Conservation (phyloP, 139 green algal genomes). For the Micromonas commoda region DNA sequence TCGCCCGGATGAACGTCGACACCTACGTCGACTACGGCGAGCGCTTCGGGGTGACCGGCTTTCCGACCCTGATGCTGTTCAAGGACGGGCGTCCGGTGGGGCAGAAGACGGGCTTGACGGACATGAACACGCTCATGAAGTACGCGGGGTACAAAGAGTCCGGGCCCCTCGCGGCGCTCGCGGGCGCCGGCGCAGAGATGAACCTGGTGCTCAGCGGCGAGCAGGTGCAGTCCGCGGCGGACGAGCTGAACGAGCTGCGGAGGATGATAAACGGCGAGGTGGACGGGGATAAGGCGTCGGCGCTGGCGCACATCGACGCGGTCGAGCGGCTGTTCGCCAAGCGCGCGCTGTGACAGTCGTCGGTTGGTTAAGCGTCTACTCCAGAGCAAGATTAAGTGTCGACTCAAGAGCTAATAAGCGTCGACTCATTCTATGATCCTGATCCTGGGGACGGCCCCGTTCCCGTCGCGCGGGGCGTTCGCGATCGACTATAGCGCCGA, state of each 20-base stretch:
- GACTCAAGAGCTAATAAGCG: background rate
- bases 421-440: background rate
- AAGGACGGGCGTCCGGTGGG: constrained; percentile 13
- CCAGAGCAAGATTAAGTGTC: too few species aligned
- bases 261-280: background rate
- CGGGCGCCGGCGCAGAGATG: background rate
- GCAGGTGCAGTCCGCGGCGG: background rate
- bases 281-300: background rate
- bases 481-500: too few species aligned
- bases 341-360: constrained; percentile 1
- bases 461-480: too few species aligned
- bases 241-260: background rate
- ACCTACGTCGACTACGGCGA: constrained; percentile 26
- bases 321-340: background rate
- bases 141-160: background rate
- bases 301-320: background rate
- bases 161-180: background rate
- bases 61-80: constrained; percentile 33
- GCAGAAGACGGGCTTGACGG: constrained; percentile 7
- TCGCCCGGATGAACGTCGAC: constrained; percentile 32
- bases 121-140: constrained; percentile 9
- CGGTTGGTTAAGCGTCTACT: too few species aligned
- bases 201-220: background rate
- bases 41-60: constrained; percentile 16
- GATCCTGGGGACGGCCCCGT: background rate